Evolutionary conservation across 2,329 filamentous ascomycete species (phyloP).

Genomic region (Penicillium palitans): DNA sequence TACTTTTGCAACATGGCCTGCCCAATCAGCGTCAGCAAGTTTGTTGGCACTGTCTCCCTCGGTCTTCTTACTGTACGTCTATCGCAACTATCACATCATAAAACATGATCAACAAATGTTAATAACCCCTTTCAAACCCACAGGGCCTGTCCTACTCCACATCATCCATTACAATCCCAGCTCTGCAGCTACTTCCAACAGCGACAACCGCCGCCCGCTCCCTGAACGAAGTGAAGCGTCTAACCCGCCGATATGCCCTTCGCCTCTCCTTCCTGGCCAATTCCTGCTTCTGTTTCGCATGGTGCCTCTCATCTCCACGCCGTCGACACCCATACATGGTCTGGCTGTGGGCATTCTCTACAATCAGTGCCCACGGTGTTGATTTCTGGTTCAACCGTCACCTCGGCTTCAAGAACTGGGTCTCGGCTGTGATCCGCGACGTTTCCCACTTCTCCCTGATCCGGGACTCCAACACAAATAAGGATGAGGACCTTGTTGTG

Average conservation of each 20-base stretch:
- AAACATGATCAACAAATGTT: constrained; percentile 10
- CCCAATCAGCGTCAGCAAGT: constrained; percentile 79
- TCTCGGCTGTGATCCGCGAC: constrained; percentile 46
- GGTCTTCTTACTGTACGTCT: constrained; percentile 79
- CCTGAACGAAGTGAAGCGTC: constrained; percentile 65
- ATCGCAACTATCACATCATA: constrained; percentile 4
- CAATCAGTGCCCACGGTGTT: constrained; percentile 52
- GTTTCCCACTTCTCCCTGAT: constrained; percentile 24
- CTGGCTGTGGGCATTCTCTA: constrained; percentile 71
- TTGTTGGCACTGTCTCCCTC: constrained; percentile 86
- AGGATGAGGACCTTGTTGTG: constrained; percentile 41
- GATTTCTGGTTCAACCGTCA: constrained; percentile 73
- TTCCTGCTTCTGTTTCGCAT: constrained; percentile 74
- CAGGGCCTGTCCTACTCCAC: constrained; percentile 89
- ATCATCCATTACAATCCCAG: constrained; percentile 73
- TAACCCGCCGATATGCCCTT: constrained; percentile 65
- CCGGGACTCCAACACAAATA: constrained; percentile 25
- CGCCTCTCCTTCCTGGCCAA: constrained; percentile 68
- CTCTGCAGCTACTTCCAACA: constrained; percentile 77
- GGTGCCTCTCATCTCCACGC: constrained; percentile 69
- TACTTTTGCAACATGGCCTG: constrained; percentile 57
- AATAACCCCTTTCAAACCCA: constrained; percentile 2
- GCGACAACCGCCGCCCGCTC: constrained; percentile 69
- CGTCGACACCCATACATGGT: constrained; percentile 85
- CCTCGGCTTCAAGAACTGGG: constrained; percentile 48